Evolutionary conservation across 2,329 filamentous ascomycete genomes (phyloP).

Genomic region (Epichloe typhina): DNA sequence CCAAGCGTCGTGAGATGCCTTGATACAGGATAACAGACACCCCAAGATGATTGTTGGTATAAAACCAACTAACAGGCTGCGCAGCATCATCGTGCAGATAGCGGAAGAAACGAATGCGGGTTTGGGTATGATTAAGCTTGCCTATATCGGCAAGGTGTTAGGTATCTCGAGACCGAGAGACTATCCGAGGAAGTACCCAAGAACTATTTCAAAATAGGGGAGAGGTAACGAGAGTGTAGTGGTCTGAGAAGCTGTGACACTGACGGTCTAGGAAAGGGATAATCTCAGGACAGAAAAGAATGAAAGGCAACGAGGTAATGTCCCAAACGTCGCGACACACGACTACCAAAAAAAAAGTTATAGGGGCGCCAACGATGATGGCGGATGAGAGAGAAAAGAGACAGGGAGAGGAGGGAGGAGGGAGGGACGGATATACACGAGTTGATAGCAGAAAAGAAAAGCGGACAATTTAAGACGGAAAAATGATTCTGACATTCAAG

Average conservation of each 20-base stretch:
- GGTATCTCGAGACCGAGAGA: not conserved
- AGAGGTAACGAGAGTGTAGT: not conserved
- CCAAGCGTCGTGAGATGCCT: not conserved
- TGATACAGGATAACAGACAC: slow-evolving; percentile 5
- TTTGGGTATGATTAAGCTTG: not conserved
- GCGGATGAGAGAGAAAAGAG: not conserved
- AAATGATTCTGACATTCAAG: not conserved
- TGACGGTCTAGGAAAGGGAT: slow-evolving; percentile 1
- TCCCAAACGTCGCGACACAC: slow-evolving; percentile 1
- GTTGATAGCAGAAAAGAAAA: slow-evolving; percentile 1
- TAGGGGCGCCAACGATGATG: not conserved
- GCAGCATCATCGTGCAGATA: not conserved
- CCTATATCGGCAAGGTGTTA: not conserved
- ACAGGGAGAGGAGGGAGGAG: not conserved
- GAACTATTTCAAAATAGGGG: not conserved
- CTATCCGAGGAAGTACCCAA: slow-evolving; percentile 1
- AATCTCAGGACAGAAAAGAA: slow-evolving; percentile 2
- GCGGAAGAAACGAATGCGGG: not conserved
- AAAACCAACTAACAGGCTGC: not conserved
- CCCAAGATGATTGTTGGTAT: not conserved
- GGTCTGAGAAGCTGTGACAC: not conserved
- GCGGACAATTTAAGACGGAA: not conserved
- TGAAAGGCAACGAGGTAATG: slow-evolving; percentile 1
- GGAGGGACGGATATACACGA: slow-evolving; percentile 1
- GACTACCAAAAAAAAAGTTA: slow-evolving; percentile 1